These are phyloP conservation scores for Dothistroma septosporum DNA, from an alignment of 2,329 filamentous ascomycete genomes.

Conservation along the genomic window DNA sequence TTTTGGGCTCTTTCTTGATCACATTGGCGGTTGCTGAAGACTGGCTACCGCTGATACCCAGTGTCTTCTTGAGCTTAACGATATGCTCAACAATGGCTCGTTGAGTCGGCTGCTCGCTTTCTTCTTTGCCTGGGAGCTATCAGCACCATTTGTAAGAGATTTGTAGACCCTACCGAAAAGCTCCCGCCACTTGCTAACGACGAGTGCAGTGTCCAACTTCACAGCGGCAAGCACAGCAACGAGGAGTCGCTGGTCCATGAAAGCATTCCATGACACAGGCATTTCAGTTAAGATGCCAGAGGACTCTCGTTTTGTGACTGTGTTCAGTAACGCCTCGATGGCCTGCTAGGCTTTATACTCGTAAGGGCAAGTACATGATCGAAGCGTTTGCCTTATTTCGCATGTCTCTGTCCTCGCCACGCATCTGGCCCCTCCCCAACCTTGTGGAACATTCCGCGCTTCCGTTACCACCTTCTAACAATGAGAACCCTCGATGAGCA, in stretches of 20 bases:
- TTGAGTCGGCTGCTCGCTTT: slow-evolving; percentile 1
- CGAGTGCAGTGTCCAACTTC: slow-evolving; percentile 1
- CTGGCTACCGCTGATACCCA: neutral
- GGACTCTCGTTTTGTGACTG: neutral
- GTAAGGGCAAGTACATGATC: neutral
- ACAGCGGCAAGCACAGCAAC: slow-evolving; percentile 5
- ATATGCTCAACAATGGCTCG: slow-evolving; percentile 7
- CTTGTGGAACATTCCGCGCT: neutral
- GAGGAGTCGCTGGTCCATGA: slow-evolving; percentile 6
- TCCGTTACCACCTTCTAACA: neutral
- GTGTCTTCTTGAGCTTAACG: slow-evolving; percentile 7
- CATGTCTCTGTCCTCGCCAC: neutral
- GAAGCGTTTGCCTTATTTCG: neutral
- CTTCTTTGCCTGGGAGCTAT: neutral
- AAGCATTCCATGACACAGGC: slow-evolving; percentile 8
- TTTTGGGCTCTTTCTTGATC: neutral
- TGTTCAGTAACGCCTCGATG: neutral
- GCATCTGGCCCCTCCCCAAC: neutral
- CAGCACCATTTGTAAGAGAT: neutral
- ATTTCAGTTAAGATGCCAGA: neutral
- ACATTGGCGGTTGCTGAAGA: neutral
- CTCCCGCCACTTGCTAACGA: slow-evolving; percentile 1
- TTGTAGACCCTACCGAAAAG: slow-evolving; percentile 1
- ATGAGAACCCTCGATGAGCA: neutral
- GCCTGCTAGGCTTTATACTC: neutral